Base-by-base conservation (phyloP, 1,284 basidiomycete species). In the Tranzscheliella williamsii region DNA sequence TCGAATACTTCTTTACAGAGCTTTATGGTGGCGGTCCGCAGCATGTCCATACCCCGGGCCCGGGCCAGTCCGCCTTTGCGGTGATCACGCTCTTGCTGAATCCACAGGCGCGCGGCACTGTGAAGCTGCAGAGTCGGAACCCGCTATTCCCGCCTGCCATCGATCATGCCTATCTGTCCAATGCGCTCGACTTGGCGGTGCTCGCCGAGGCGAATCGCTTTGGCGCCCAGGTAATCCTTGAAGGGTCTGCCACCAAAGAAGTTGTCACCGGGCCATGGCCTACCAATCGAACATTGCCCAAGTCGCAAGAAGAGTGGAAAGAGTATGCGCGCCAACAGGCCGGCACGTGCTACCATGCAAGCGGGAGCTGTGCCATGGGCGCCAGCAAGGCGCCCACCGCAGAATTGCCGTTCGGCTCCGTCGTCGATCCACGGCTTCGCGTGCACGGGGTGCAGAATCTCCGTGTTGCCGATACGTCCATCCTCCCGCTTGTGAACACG, bases 141-240 rank as follows among this genome's bases (percentile, higher is more conserved):
- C 67, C 76, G 2, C 78, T 72, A 40, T 80, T 80, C 29, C 57
- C 75, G 5, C 80, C 81, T 0, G 17, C 76, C 13, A 80, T 82
- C 46, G 78, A 82, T 52, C 78, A 38, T 12, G 24, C 13, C 11
- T 40, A 52, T 21, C 37, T 46, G 12, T 24, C 41, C 4, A 15
- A 24, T 12, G 33, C 31, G 5, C 32, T 48, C 7, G 52, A 50
- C 21, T 24, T 49, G 15, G 40, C 37, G 9, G 31, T 55, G 18
- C 23, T 42, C 9, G 53, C 47, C 5, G 52, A 49, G n/a, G 41
- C 41, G 0, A 35, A 43, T 18, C 45, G 33, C 9, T 34, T 49
- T 12, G 39, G 39, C 2, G 38, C 46, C 17, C 27, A 38, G 13
- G 36, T 37, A 6, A 18, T 44, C 21, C 20, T 24, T 20, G 11